Evolutionary conservation across 2,329 filamentous ascomycete species (phyloP).

Genomic region (Nemania abortiva): DNA sequence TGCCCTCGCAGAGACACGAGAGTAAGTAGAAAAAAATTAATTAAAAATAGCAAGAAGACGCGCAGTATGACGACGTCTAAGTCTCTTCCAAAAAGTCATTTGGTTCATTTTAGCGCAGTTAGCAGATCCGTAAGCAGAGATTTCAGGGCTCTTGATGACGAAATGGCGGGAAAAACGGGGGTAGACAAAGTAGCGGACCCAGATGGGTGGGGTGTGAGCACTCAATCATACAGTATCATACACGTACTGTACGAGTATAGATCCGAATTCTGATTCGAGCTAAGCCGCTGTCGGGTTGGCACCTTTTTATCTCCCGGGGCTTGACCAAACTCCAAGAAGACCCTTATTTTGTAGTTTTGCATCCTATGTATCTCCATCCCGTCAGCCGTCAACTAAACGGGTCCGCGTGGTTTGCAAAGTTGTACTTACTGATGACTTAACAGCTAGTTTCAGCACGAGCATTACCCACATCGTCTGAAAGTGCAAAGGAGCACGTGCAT

Average conservation of each 20-base stretch:
- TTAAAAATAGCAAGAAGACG: background rate
- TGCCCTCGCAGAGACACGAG: background rate
- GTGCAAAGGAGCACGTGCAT: constrained; percentile 16
- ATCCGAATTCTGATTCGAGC: background rate
- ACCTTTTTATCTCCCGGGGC: background rate
- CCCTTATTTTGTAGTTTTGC: constrained; percentile 13
- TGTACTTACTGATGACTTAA: no score
- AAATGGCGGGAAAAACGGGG: constrained; percentile 36
- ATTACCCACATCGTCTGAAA: background rate
- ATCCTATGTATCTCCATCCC: background rate
- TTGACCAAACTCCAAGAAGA: constrained; percentile 8
- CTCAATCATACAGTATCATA: background rate
- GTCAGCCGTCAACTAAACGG: background rate
- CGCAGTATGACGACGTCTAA: constrained; percentile 28
- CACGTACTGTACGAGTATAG: background rate
- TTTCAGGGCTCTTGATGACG: constrained; percentile 39
- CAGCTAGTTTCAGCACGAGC: background rate
- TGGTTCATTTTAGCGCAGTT: constrained; percentile 2
- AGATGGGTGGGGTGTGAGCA: constrained; percentile 14
- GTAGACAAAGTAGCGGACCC: background rate
- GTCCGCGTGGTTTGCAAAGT: background rate
- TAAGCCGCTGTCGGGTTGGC: background rate
- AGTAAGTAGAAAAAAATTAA: constrained; percentile 1
- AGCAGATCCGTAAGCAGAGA: constrained; percentile 32
- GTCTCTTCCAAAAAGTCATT: background rate